These are phyloP conservation scores for Pleurotus salmoneostramineus DNA, from an alignment of 768 basidiomycete species.

Conservation along the genomic window DNA sequence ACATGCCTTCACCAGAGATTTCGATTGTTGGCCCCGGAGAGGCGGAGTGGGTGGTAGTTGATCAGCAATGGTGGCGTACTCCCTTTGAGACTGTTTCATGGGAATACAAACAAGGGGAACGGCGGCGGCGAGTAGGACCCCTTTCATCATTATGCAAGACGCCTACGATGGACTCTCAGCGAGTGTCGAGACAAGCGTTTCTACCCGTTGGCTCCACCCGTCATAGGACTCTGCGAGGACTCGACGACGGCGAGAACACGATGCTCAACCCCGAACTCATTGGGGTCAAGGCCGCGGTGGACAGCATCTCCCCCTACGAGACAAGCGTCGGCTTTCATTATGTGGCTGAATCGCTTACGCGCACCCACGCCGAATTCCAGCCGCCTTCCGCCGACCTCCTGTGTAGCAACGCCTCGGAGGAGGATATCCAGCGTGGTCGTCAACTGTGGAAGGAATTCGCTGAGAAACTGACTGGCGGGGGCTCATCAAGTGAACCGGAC, in stretches of 20 bases:
- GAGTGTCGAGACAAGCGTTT: no score
- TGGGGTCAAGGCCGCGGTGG: slow-evolving; percentile 33
- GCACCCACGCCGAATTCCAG: slow-evolving; percentile 15
- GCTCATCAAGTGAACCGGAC: slow-evolving; percentile 9
- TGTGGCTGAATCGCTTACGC: not conserved
- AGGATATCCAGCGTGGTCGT: not conserved
- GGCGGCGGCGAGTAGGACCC: slow-evolving; percentile 10
- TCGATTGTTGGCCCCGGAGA: slow-evolving; percentile 18
- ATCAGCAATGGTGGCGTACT: slow-evolving; percentile 36
- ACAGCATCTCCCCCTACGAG: slow-evolving; percentile 36
- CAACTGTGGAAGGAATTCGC: not conserved
- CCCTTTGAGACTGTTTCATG: slow-evolving; percentile 35
- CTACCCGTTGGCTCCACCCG: not conserved
- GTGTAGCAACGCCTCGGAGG: not conserved
- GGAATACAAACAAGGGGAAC: slow-evolving; percentile 24
- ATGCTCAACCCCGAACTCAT: slow-evolving; percentile 34
- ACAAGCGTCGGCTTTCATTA: slow-evolving; percentile 35
- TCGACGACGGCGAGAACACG: slow-evolving; percentile 18
- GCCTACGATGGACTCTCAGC: not conserved
- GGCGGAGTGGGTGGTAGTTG: slow-evolving; percentile 36
- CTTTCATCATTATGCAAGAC: slow-evolving; percentile 13
- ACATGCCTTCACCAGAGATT: not conserved
- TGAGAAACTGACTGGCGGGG: slow-evolving; percentile 12
- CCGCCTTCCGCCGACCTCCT: not conserved
- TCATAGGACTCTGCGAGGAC: not conserved